Conservation (phyloP, 2,329 filamentous ascomycete genomes). For the Ceratocystis alfenasii region DNA sequence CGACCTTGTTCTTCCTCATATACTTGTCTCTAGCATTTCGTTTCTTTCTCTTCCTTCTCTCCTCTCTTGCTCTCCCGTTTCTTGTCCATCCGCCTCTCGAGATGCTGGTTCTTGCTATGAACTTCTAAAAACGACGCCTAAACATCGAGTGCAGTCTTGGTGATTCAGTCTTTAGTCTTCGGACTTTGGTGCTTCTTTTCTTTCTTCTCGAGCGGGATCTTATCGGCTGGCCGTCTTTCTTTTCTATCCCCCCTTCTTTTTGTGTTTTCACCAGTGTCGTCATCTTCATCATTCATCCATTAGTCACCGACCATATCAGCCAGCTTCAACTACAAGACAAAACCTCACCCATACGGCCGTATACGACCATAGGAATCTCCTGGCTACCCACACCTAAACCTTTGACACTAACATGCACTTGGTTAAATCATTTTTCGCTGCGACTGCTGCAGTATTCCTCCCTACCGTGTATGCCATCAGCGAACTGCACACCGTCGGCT, state of each 20-base stretch:
- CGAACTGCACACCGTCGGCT: slow-evolving; percentile 69
- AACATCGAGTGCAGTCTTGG: slow-evolving; percentile 2
- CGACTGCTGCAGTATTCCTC: slow-evolving; percentile 31
- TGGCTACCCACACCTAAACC: not conserved
- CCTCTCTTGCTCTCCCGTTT: slow-evolving; percentile 7
- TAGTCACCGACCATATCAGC: not conserved
- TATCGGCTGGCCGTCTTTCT: slow-evolving; percentile 17
- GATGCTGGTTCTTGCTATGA: slow-evolving; percentile 2
- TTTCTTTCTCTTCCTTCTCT: not conserved
- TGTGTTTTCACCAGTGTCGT: slow-evolving; percentile 1
- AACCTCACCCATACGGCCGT: not conserved
- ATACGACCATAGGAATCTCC: not conserved
- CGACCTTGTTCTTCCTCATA: too few species aligned
- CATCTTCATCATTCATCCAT: slow-evolving; percentile 1
- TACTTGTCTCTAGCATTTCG: too few species aligned
- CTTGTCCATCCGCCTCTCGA: not conserved
- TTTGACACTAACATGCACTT: slow-evolving; percentile 4
- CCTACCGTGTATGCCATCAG: slow-evolving; percentile 50
- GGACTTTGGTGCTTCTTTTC: slow-evolving; percentile 7
- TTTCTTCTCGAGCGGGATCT: slow-evolving; percentile 17
- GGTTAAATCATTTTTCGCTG: slow-evolving; percentile 16
- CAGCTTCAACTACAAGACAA: not conserved
- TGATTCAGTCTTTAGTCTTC: not conserved
- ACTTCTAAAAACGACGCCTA: not conserved
- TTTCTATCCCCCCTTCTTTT: slow-evolving; percentile 2